phyloP scores from a whole-genome alignment of 768 basidiomycete genomes.

The Roridomyces roridus region DNA sequence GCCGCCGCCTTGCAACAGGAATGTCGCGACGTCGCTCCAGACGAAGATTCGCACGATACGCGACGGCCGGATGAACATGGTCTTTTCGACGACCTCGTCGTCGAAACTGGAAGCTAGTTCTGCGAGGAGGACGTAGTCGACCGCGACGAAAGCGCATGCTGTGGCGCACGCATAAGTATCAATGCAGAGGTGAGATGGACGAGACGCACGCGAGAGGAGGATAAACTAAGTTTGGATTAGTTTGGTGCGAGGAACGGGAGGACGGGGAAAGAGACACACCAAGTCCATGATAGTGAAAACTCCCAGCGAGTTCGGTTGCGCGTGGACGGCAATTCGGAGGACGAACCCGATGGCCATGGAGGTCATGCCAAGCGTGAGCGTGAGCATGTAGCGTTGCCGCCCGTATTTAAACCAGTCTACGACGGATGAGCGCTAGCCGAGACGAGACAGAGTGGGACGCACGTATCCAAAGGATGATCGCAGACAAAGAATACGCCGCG shows the following conservation, averaged over 20 bases:
- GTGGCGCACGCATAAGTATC: conserved; percentile 15
- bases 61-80: conserved; percentile 44
- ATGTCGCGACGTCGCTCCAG: conserved; percentile 54
- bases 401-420: conserved; percentile 7
- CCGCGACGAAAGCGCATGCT: conserved; percentile 65
- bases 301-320: not conserved
- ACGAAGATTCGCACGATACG: conserved; percentile 55
- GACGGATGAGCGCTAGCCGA: not conserved
- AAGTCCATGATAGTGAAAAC: not conserved
- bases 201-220: not conserved
- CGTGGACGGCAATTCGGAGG: not conserved
- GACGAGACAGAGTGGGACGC: not conserved
- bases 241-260: too few relatives aligned
- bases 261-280: not conserved
- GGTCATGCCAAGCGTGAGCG: conserved; percentile 18
- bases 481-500: conserved; percentile 1
- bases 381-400: conserved; percentile 9
- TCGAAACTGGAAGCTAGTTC: conserved; percentile 41
- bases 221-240: not conserved
- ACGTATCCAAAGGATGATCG: conserved; percentile 12
- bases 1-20: conserved; percentile 55
- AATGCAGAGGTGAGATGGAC: not conserved
- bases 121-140: conserved; percentile 58
- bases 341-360: not conserved
- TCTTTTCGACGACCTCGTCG: conserved; percentile 40